Base-by-base conservation (phyloP, 2,329 filamentous ascomycete species). In the Cephalotrichum gorgonifer region DNA sequence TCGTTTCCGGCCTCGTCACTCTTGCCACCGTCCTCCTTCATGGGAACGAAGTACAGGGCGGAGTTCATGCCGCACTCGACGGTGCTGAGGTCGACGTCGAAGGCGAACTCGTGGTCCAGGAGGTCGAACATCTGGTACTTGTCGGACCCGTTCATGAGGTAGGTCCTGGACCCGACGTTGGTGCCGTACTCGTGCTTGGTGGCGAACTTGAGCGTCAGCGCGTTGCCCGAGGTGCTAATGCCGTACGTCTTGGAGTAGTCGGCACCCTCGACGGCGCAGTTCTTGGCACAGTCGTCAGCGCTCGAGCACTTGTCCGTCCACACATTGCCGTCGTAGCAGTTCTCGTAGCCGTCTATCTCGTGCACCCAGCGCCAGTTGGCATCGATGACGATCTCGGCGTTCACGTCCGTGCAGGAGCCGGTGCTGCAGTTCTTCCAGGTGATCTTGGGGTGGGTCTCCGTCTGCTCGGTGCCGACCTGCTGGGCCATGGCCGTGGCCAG, bases 31-130 rank as follows among this genome's bases (percentile, higher is more conserved):
- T 76, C 72, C 30, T 67, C 62, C 20, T 75, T 70, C 76, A 79
- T 79, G 52, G 71, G 64, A 15, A 74, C 68, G 44, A 78, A 72
- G 64, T 83, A 83, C 33, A 85, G 62, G 26, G 81, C 81, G 47
- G 78, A 79, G 63, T 86, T 85, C 53, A 85, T 62, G 48, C 83
- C 82, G 56, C 83, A 86, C 30, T 57, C 74, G 25, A 84, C 68
- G 50, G 73, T 73, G 26, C 78, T 82, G 27, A 83, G 71, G 58
- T 85, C 81, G 15, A 84, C 79, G 50, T 83, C 79, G 50, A 85
- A 83, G 31, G 76, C 75, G 58, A 85, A 76, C 61, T 85, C 81
- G 57, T 78, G 71, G 63, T 76, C 76, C 51, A 75, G 66, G 47
- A 83, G 67, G 50, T 77, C 71, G 64, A 84, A 77, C 57, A 75